Evolutionary conservation across 495 filamentous ascomycete species (phyloP).

Genomic region (Penicillium roqueforti): DNA sequence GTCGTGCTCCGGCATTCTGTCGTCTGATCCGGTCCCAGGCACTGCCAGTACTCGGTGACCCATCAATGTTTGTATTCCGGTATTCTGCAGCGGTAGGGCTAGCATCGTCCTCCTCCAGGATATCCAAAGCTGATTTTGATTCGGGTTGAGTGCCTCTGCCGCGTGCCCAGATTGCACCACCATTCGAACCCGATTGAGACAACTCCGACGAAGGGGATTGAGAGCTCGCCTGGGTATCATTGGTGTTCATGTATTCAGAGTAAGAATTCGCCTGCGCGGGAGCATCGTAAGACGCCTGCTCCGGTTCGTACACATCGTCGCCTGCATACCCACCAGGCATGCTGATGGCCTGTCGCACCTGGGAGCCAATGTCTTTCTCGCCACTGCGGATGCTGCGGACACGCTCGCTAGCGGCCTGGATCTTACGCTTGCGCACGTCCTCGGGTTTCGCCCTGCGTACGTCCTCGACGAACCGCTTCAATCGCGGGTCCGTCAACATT

Average conservation of each 20-base stretch:
- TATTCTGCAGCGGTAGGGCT: slow-evolving; percentile 40
- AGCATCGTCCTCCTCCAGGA: slow-evolving; percentile 39
- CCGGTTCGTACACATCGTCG: slow-evolving; percentile 3
- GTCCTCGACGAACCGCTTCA: slow-evolving; percentile 23
- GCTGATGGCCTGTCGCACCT: slow-evolving; percentile 5
- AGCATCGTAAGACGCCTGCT: slow-evolving; percentile 2
- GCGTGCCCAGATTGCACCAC: slow-evolving; percentile 5
- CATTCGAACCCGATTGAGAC: neutral
- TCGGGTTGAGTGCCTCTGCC: slow-evolving; percentile 2
- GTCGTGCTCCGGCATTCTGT: slow-evolving; percentile 16
- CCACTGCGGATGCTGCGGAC: slow-evolving; percentile 4
- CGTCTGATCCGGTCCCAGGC: slow-evolving; percentile 43
- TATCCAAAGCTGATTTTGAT: slow-evolving; percentile 11
- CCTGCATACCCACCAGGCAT: neutral
- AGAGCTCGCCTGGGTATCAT: neutral
- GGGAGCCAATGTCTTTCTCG: slow-evolving; percentile 5
- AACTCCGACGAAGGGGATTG: neutral
- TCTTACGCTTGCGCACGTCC: slow-evolving; percentile 24
- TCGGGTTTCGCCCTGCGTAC: slow-evolving; percentile 17
- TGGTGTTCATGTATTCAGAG: slow-evolving; percentile 4
- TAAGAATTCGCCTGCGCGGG: neutral
- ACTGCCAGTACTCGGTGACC: slow-evolving; percentile 18
- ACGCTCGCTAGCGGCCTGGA: slow-evolving; percentile 16
- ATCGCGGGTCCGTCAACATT: slow-evolving; percentile 24
- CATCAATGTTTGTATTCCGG: slow-evolving; percentile 17